A percentile compares a stretch with the other conserved stretches of the same genome.
Conservation (phyloP, 116 monocot genomes). For the Papilionanthe hybrid region DNA sequence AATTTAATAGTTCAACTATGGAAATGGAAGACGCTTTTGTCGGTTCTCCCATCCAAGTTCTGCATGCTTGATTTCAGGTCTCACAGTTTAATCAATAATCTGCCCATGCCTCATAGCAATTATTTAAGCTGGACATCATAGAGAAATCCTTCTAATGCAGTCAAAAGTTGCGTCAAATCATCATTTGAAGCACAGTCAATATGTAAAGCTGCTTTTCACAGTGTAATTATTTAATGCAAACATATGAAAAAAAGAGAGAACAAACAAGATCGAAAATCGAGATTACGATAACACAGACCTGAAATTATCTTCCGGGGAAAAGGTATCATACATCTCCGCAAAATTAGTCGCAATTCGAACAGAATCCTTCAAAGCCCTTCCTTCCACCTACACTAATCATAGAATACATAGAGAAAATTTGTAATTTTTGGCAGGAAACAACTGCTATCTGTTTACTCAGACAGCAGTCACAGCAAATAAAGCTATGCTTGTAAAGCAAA, state of each 20-base stretch:
- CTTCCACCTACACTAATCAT: conserved; percentile 54
- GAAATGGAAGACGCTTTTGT: too few relatives aligned
- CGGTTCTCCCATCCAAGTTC: neutral
- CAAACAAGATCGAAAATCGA: neutral
- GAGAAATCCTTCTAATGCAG: neutral
- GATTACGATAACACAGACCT: conserved; percentile 35
- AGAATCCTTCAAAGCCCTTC: conserved; percentile 86
- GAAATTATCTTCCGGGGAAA: conserved; percentile 64
- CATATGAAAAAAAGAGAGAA: conserved; percentile 4
- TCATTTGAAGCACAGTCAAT: neutral
- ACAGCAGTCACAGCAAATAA: neutral
- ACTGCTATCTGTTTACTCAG: neutral
- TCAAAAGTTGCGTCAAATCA: neutral
- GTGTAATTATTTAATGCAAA: neutral
- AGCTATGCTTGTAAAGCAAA: neutral
- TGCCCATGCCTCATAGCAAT: neutral
- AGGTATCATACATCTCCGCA: conserved; percentile 63
- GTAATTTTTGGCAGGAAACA: neutral
- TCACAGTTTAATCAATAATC: neutral
- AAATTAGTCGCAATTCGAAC: conserved; percentile 78
- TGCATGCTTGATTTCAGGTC: neutral
- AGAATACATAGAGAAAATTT: neutral
- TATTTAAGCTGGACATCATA: neutral
- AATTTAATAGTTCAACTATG: too few relatives aligned
- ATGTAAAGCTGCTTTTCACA: neutral